These are phyloP conservation scores for Sonneratia caseolaris DNA, from an alignment of 345 rosid genomes.

Conservation along the genomic window DNA sequence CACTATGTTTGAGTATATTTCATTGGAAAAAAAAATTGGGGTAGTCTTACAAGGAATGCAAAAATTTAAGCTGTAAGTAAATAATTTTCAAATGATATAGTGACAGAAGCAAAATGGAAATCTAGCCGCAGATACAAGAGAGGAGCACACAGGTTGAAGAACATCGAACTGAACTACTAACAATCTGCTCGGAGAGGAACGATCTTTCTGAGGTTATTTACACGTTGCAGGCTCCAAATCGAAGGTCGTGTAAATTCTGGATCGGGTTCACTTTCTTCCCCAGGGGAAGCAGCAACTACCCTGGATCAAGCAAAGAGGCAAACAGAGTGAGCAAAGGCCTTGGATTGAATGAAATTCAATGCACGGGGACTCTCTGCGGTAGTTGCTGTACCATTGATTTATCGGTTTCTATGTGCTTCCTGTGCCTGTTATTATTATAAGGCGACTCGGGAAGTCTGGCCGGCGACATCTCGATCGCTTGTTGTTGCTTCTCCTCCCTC, in stretches of 20 bases:
- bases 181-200: background rate
- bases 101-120: background rate
- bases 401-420: slow-evolving; percentile 5
- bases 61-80: no score
- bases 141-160: background rate
- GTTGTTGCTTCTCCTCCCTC: slow-evolving; percentile 50
- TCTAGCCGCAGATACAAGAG: background rate
- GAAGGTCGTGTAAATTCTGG: background rate
- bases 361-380: background rate
- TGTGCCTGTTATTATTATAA: slow-evolving; percentile 9
- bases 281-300: slow-evolving; percentile 64
- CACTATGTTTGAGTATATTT: no score
- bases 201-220: background rate
- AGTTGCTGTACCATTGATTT: background rate
- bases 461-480: slow-evolving; percentile 17
- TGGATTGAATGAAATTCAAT: background rate
- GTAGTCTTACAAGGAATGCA: no score
- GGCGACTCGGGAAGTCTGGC: slow-evolving; percentile 29
- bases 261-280: slow-evolving; percentile 38
- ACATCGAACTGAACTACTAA: background rate
- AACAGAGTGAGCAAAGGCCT: background rate
- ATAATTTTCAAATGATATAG: background rate
- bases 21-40: no score
- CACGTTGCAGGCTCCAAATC: background rate
- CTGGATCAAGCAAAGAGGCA: slow-evolving; percentile 3